A percentile compares a stretch with the other conserved stretches of the same genome.
Conservation (phyloP, 2,329 filamentous ascomycete species). For the Alternaria sp. region DNA sequence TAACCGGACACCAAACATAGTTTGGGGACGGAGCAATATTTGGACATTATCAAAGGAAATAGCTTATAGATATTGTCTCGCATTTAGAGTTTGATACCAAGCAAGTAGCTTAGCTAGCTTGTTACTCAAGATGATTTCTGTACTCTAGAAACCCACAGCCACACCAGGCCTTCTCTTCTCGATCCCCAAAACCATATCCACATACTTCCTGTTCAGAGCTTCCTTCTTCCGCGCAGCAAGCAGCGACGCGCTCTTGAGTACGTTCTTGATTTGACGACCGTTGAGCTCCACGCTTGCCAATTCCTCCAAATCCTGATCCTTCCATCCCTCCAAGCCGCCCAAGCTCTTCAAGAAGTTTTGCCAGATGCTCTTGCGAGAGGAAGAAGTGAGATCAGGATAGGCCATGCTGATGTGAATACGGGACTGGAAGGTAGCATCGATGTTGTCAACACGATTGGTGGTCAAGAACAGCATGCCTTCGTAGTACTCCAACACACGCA, state of each 20-base stretch:
- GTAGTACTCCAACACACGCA: conserved; percentile 38
- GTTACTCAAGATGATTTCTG: not conserved
- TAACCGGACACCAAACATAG: too few relatives aligned
- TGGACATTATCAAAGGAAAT: too few relatives aligned
- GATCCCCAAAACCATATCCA: conserved; percentile 40
- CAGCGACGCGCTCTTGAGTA: conserved; percentile 34
- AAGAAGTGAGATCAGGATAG: conserved; percentile 27
- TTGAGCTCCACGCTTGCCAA: conserved; percentile 53
- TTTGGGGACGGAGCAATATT: too few relatives aligned
- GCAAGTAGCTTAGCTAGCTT: too few relatives aligned
- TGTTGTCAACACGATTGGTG: conserved; percentile 37
- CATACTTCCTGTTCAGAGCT: conserved; percentile 21
- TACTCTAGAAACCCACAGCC: not conserved
- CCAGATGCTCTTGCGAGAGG: conserved; percentile 34
- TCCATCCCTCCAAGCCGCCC: conserved; percentile 16
- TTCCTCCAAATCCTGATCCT: conserved; percentile 41
- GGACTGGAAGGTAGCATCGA: conserved; percentile 36
- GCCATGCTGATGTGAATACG: conserved; percentile 37
- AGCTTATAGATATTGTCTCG: not conserved
- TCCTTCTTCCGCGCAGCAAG: conserved; percentile 30
- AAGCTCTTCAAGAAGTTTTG: conserved; percentile 26
- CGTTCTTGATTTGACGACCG: conserved; percentile 59
- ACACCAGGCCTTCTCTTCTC: conserved; percentile 20
- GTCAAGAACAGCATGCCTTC: conserved; percentile 43
- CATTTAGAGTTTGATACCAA: too few relatives aligned